phyloP scores from a whole-genome alignment of 2,329 filamentous ascomycete genomes.

The Trichophyton schoenleinii region DNA sequence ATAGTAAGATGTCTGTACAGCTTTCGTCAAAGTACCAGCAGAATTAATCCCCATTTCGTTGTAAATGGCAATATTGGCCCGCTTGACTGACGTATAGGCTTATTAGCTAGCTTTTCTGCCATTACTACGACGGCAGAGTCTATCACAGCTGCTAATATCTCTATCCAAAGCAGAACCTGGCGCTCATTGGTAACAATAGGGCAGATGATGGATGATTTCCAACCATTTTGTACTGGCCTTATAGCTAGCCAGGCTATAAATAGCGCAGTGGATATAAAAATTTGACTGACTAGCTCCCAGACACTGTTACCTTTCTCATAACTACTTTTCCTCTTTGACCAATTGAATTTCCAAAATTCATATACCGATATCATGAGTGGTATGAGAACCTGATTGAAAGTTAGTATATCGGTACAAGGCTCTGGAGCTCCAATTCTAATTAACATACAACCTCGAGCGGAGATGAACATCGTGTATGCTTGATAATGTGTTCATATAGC shows the following conservation, averaged over 20 bases:
- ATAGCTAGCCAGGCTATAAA: constrained; percentile 28
- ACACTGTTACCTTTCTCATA: constrained; percentile 8
- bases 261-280: constrained; percentile 29
- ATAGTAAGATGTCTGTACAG: neutral
- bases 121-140: constrained; percentile 33
- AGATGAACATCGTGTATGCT: constrained; percentile 33
- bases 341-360: constrained; percentile 27
- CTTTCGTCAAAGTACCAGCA: constrained; percentile 9
- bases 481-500: constrained; percentile 30
- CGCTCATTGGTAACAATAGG: constrained; percentile 26
- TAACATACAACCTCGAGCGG: constrained; percentile 24
- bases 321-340: constrained; percentile 15
- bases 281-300: constrained; percentile 21
- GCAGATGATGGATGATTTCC: constrained; percentile 40
- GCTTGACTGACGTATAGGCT: constrained; percentile 3
- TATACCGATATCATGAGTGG: constrained; percentile 33
- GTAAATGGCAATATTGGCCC: constrained; percentile 7
- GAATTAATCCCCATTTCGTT: constrained; percentile 9
- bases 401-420: neutral
- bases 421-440: neutral
- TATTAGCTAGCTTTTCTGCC: constrained; percentile 14
- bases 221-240: constrained; percentile 24
- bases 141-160: constrained; percentile 24
- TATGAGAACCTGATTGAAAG: constrained; percentile 23
- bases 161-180: constrained; percentile 26